Evolutionary conservation across 352 stramenopile species (phyloP), one percentile per base, ranked within the genome.

Genomic region (Globisporangium nagaii): DNA sequence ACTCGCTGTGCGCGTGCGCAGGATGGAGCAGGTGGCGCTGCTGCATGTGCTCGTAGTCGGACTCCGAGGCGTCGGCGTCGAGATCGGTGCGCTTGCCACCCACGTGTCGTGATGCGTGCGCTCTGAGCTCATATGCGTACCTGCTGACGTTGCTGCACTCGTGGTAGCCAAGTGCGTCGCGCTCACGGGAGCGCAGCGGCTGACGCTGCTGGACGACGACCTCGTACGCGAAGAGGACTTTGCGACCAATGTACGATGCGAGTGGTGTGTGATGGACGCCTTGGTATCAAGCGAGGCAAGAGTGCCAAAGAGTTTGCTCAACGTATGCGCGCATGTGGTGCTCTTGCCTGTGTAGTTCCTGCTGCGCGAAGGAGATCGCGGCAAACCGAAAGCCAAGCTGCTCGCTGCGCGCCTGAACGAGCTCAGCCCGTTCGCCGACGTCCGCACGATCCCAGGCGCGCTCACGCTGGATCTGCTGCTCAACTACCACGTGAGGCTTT

Each of bases 21-120:
- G 71, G 20, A 68, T 75, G 71, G 57, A 73, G 44, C 62, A 75
- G 22, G 66, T 76, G 37, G 53, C 68, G 32, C 58, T 64, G 30
- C 63, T 81, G 63, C 63, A 76, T 32, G 66, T 79, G 53, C 62
- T 81, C 32, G 51, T 81, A 17, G 68, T 78, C 6, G 71, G 71
- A 31, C 52, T 79, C 11, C 61, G 63, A 19, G 63, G 68, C 1
- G 61, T 75, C 43, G 71, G 71, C 15, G 60, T 74, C n/a, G 71
- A 78, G 47, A 72, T 74, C 25, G 71, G 71, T 76, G 25, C 20
- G 47, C 28, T 20, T 24, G 9, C 15, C 36, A 24, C 42, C n/a
- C n/a, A 42, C 36, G 17, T 13, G 13, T 17, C 35, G 20, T n/a
- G 9, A 28, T 17, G 5, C 3, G 4, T 56, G n/a, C 13, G 34